A percentile compares a stretch with the other conserved stretches of the same genome.
These are phyloP conservation scores for Tranzscheliella williamsii DNA, from an alignment of 1,284 basidiomycete species.

Conservation along the genomic window DNA sequence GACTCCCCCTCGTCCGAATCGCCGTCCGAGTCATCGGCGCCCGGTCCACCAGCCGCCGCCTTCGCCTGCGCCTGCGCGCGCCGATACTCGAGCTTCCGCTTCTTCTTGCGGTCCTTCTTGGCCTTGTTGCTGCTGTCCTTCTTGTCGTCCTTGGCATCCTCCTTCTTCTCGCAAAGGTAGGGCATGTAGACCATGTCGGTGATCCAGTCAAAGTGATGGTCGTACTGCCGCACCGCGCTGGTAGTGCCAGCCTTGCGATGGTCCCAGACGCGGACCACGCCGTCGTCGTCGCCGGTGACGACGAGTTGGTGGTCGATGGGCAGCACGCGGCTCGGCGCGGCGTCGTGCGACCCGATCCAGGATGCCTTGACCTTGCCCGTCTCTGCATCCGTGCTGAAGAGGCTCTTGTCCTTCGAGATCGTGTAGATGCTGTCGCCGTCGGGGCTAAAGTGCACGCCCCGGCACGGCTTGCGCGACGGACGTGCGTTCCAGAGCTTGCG, in stretches of 20 bases:
- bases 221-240: slow-evolving; percentile 68
- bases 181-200: slow-evolving; percentile 79
- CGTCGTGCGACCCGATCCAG: slow-evolving; percentile 77
- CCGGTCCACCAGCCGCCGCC: neutral
- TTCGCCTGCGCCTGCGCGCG: neutral
- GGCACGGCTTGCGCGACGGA: slow-evolving; percentile 47
- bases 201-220: slow-evolving; percentile 93
- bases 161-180: slow-evolving; percentile 25
- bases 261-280: slow-evolving; percentile 93
- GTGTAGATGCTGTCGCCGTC: slow-evolving; percentile 66
- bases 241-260: slow-evolving; percentile 65
- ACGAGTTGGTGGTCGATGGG: slow-evolving; percentile 77
- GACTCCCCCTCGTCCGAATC: neutral
- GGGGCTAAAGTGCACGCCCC: slow-evolving; percentile 35
- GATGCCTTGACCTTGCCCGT: slow-evolving; percentile 71
- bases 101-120: slow-evolving; percentile 12
- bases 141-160: slow-evolving; percentile 3
- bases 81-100: neutral
- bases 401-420: slow-evolving; percentile 78
- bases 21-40: slow-evolving; percentile 1
- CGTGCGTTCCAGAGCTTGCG: slow-evolving; percentile 40
- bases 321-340: slow-evolving; percentile 66
- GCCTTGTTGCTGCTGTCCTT: slow-evolving; percentile 18
- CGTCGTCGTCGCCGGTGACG: slow-evolving; percentile 88
- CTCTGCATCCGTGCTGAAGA: slow-evolving; percentile 64